Evolutionary conservation across 2,329 filamentous ascomycete genomes (phyloP).

Genomic region (Trichoderma harzianum): DNA sequence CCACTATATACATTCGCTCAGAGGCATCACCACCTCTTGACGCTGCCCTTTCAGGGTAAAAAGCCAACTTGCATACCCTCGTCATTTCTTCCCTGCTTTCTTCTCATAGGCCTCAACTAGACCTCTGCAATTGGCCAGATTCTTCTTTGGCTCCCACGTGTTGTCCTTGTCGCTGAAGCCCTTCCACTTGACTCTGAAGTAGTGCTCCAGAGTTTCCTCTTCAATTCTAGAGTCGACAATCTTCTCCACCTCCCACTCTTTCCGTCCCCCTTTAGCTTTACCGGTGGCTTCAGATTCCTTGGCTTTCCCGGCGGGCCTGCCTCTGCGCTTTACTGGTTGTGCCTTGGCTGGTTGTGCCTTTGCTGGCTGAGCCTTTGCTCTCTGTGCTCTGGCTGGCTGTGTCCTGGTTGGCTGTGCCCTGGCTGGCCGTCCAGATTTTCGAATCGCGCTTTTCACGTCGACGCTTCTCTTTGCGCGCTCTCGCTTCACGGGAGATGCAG

Average conservation of each 20-base stretch:
- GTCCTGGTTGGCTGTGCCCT: background rate
- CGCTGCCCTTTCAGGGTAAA: background rate
- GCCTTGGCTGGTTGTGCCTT: background rate
- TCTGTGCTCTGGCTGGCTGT: background rate
- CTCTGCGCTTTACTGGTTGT: background rate
- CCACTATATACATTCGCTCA: background rate
- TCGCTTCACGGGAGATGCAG: background rate
- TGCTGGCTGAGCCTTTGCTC: background rate
- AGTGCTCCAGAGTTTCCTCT: conserved; percentile 34
- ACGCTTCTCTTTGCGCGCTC: background rate
- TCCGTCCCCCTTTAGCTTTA: conserved; percentile 19
- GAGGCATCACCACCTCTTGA: background rate
- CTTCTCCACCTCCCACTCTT: conserved; percentile 46
- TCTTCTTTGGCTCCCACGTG: conserved; percentile 52
- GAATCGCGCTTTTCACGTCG: background rate
- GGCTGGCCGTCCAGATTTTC: background rate
- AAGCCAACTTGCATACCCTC: background rate
- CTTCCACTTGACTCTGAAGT: conserved; percentile 54
- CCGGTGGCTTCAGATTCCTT: background rate
- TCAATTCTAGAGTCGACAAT: conserved; percentile 43
- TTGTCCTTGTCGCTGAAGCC: conserved; percentile 43
- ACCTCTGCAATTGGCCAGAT: conserved; percentile 39
- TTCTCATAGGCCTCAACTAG: conserved; percentile 38
- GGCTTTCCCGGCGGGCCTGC: background rate
- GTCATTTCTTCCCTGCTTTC: background rate